phyloP scores from a whole-genome alignment of 2,329 filamentous ascomycete species.

The Fusarium falciforme region DNA sequence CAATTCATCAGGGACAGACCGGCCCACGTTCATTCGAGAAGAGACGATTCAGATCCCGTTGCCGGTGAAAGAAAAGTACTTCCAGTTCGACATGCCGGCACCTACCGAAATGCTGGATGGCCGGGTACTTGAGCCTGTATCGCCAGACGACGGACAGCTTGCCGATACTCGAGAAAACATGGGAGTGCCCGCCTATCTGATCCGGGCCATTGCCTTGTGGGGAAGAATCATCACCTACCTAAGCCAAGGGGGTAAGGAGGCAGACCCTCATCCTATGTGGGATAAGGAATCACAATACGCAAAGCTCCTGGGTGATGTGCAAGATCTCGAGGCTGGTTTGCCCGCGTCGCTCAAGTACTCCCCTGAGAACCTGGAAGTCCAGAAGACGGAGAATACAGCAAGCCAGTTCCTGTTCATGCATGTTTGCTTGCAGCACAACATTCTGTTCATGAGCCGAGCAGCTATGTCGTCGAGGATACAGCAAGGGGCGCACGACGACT shows the following conservation, averaged over 20 bases:
- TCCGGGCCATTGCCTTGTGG: slow-evolving; percentile 88
- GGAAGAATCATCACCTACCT: slow-evolving; percentile 89
- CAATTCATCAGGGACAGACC: slow-evolving; percentile 93
- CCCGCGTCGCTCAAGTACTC: slow-evolving; percentile 80
- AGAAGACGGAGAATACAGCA: slow-evolving; percentile 85
- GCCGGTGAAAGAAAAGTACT: slow-evolving; percentile 89
- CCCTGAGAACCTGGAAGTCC: slow-evolving; percentile 83
- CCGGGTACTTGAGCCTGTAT: slow-evolving; percentile 70
- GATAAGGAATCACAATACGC: slow-evolving; percentile 81
- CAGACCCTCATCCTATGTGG: slow-evolving; percentile 84
- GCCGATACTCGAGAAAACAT: slow-evolving; percentile 83
- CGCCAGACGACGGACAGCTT: slow-evolving; percentile 72
- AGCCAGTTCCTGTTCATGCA: slow-evolving; percentile 96
- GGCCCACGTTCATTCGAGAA: slow-evolving; percentile 91
- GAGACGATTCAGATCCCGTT: slow-evolving; percentile 90
- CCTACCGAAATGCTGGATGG: slow-evolving; percentile 87
- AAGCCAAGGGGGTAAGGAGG: slow-evolving; percentile 87
- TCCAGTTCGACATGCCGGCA: slow-evolving; percentile 90
- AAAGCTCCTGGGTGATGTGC: slow-evolving; percentile 75
- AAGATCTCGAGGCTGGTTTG: slow-evolving; percentile 75
- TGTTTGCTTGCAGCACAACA: slow-evolving; percentile 88
- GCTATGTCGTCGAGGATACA: slow-evolving; percentile 78
- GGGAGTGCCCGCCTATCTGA: slow-evolving; percentile 92
- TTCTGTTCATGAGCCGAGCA: slow-evolving; percentile 90
- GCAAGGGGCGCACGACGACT: slow-evolving; percentile 79